Evolutionary conservation across 2,329 filamentous ascomycete species (phyloP), one percentile per base, ranked within the genome.

Genomic region (Phaeosphaeria sp.): DNA sequence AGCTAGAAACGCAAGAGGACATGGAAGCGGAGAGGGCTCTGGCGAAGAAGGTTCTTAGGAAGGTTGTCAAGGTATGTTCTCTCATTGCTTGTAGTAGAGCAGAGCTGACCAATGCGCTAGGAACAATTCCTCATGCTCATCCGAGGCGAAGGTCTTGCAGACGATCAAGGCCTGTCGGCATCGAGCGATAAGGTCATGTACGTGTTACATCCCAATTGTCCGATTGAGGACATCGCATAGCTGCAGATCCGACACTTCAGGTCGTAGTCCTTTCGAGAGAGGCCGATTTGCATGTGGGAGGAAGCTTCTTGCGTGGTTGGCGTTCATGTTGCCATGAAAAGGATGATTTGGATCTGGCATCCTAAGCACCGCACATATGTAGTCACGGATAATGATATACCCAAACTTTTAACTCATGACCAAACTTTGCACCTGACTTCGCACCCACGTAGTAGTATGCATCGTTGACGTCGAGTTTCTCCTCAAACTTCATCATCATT

Each of bases 201-300:
- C 74, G 90, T 97, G 23, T 75, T 99, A 66, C 95, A 99, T 80
- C 95, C 95, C 57, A 98, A 98, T 79, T 96, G 92, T 73, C 91
- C 91, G 0, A 84, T 96, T 10, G 93, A 97, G 64, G 82, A 83
- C 55, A 77, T 77, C 57, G 71, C 65, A 18, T 72, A 50, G 33
- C 41, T 39, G 4, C 7, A 13, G 22, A 9, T 27, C 21, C 9
- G 17, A 15, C 4, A 4, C 7, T 20, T 17, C 7, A 46, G 11
- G 13, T 10, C 21, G 11, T 15, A 21, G 20, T 43, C n/a, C n/a
- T 21, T 3, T 21, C 6, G 6, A 21, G 21, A 6, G 42, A 21
- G 9, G n/a, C 9, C 42, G 42, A 20, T 21, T 9, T 21, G 42
- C 6, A 44, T 44, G 25, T 11, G 13, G 13, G 10, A 15, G 2